Conservation (phyloP, 169 alveolate genomes). For the Cryptosporidium meleagridis region DNA sequence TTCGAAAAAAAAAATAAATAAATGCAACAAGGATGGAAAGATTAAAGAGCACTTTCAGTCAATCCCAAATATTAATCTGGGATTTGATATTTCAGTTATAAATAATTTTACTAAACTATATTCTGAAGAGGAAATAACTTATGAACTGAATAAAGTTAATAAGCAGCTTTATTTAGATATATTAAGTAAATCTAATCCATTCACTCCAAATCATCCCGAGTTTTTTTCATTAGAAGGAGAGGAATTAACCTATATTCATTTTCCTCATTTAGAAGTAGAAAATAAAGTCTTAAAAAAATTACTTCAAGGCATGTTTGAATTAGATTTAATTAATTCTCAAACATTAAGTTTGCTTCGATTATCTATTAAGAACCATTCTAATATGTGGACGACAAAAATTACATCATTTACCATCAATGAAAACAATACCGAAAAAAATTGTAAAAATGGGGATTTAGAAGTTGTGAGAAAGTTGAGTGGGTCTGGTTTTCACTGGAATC, state of each 20-base stretch:
- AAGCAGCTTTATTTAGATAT: neutral
- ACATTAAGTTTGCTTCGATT: neutral
- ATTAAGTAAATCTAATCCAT: conserved; percentile 24
- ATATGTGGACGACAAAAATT: conserved; percentile 18
- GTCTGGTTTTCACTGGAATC: conserved; percentile 47
- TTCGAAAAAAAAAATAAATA: neutral
- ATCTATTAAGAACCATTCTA: neutral
- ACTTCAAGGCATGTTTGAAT: neutral
- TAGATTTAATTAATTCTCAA: neutral
- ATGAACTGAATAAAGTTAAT: neutral
- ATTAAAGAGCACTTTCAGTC: neutral
- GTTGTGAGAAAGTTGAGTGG: conserved; percentile 24
- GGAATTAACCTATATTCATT: neutral
- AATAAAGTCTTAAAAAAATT: neutral
- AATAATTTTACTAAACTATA: neutral
- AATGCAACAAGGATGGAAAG: neutral
- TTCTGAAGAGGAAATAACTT: neutral
- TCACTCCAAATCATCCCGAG: conserved; percentile 33
- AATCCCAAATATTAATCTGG: neutral
- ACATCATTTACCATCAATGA: neutral
- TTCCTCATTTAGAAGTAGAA: conserved; percentile 3
- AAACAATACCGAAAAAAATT: neutral
- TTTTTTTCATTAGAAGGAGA: conserved; percentile 19
- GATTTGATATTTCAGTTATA: conserved; percentile 8
- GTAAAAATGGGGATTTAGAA: neutral